phyloP scores from a whole-genome alignment of 129 eudicot genomes.

The Heracleum sosnowskyi region DNA sequence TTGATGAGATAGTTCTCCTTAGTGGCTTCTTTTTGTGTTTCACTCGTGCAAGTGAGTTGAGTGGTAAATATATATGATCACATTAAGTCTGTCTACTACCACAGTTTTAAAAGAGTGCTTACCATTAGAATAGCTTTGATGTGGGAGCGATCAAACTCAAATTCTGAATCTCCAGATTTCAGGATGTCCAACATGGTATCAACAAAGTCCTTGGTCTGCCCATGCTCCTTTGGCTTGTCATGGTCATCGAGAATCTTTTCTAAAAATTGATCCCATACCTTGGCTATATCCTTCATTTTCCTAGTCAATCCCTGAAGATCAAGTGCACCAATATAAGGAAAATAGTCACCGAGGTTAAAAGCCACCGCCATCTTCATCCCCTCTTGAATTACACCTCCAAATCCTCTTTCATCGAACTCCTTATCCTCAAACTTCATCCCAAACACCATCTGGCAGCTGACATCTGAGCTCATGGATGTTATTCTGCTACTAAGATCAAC shows the following conservation, averaged over 20 bases:
- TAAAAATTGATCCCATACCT: neutral
- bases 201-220: constrained; percentile 1
- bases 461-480: constrained; percentile 6
- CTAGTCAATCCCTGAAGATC: constrained; percentile 7
- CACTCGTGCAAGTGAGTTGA: too few relatives aligned
- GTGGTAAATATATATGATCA: too few relatives aligned
- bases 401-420: neutral
- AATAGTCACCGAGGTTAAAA: neutral
- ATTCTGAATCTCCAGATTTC: neutral
- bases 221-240: neutral
- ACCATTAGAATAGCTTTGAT: neutral
- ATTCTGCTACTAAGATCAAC: constrained; percentile 22
- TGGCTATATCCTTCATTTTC: neutral
- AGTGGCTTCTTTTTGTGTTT: too few relatives aligned
- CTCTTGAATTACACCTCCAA: neutral
- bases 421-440: neutral
- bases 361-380: neutral
- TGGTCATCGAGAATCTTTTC: neutral
- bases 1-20: too few relatives aligned
- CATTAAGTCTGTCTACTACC: too few relatives aligned
- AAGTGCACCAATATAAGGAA: neutral
- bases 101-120: neutral
- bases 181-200: constrained; percentile 1
- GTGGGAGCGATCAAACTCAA: neutral
- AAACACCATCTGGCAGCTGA: neutral